A percentile compares a stretch with the other conserved stretches of the same genome.
Evolutionary conservation across 345 rosid genomes (phyloP).

Genomic region (Ailanthus altissimus): DNA sequence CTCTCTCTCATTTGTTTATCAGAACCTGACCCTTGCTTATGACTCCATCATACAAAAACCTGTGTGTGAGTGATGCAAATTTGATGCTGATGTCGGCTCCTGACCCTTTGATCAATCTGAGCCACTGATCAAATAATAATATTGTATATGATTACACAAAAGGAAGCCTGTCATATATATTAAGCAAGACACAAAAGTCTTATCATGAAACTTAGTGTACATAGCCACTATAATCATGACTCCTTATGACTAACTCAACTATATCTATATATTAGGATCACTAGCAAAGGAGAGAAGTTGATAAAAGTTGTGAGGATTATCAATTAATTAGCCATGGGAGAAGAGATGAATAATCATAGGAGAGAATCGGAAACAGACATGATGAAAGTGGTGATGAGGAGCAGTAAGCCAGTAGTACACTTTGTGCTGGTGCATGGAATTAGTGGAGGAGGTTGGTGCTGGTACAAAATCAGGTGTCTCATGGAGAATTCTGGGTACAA

Average conservation of each 20-base stretch:
- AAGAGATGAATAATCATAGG: slow-evolving; percentile 28
- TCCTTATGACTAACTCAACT: background rate
- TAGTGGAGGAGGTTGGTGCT: slow-evolving; percentile 88
- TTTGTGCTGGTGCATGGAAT: slow-evolving; percentile 85
- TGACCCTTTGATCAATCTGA: background rate
- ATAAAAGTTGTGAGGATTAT: background rate
- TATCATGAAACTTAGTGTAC: slow-evolving; percentile 9
- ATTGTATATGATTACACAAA: too few species aligned
- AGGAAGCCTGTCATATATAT: too few species aligned
- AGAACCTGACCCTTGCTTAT: background rate
- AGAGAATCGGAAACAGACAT: background rate
- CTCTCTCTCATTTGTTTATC: slow-evolving; percentile 2
- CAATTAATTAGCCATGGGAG: slow-evolving; percentile 35
- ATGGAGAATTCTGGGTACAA: slow-evolving; percentile 76
- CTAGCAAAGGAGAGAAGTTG: background rate
- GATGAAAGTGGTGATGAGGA: background rate
- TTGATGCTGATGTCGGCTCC: background rate
- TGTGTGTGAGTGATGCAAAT: background rate
- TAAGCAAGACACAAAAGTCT: background rate
- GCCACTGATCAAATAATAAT: slow-evolving; percentile 13
- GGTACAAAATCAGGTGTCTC: slow-evolving; percentile 78
- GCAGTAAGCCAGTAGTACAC: slow-evolving; percentile 33
- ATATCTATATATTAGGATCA: background rate
- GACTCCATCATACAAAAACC: background rate
- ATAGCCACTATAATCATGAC: slow-evolving; percentile 14